Conservation (phyloP, 1,139 yeast genomes). For the Candida dubliniensis region DNA sequence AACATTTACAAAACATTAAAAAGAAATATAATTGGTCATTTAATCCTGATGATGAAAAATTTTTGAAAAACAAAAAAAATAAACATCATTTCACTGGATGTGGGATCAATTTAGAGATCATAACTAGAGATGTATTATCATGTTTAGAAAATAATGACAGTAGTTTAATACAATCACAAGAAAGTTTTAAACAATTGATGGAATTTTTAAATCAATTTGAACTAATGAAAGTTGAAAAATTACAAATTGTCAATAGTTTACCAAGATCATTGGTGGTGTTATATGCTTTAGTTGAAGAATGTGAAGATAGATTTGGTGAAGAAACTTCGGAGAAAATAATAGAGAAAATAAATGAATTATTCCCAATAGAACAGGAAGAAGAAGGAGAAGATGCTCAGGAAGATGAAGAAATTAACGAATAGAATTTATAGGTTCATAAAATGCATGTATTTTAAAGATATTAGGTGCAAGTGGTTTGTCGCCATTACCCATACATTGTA, state of each 20-base stretch:
- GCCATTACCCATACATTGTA: too few relatives aligned
- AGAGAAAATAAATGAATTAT: constrained; percentile 46
- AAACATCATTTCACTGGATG: constrained; percentile 45
- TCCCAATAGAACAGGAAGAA: constrained; percentile 44
- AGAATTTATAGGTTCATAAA: background rate
- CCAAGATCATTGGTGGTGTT: constrained; percentile 80
- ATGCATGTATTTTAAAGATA: background rate
- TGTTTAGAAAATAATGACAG: constrained; percentile 49
- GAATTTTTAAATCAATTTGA: constrained; percentile 50
- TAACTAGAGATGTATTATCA: constrained; percentile 61
- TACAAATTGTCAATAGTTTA: constrained; percentile 78
- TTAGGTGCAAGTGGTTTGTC: background rate
- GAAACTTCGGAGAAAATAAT: constrained; percentile 59
- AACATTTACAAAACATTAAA: constrained; percentile 57
- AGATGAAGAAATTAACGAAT: constrained; percentile 8
- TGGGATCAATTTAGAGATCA: constrained; percentile 57
- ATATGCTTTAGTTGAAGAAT: constrained; percentile 83
- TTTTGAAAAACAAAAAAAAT: constrained; percentile 31
- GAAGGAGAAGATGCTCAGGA: constrained; percentile 27
- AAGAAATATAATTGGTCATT: constrained; percentile 47
- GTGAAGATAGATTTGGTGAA: constrained; percentile 76
- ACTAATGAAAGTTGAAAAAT: constrained; percentile 78
- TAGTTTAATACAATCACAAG: constrained; percentile 42
- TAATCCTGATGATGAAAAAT: constrained; percentile 36
- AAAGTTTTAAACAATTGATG: constrained; percentile 55